Base-by-base conservation (phyloP, 768 basidiomycete species). In the Saitozyma sp. region DNA sequence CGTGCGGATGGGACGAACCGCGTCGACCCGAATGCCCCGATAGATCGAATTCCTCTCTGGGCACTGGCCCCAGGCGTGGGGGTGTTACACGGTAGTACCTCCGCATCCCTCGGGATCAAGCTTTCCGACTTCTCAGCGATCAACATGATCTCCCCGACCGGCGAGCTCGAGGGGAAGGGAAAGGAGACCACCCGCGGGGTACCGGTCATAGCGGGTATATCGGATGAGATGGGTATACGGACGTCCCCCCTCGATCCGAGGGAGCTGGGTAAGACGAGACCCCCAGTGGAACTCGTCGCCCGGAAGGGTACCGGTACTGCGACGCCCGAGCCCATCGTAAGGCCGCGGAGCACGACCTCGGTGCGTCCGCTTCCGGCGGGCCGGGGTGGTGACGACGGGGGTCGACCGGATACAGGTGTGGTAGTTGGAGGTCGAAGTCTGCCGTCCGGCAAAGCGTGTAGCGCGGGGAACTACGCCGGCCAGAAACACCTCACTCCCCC, bases 111-210 rank as follows among this genome's bases (percentile, higher is more conserved):
- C 9, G 70, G 72, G 3, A 55, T 76, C 54, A 70, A 72, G 53
- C 48, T 76, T 9, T 54, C 54, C 11, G 72, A 76, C 54, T 76
- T 76, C 43, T 72, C 66, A 5, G 75, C 75, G 8, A 62, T 71
- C 42, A 72, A 74, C 29, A 29, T 29, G 29, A 29, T 57, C 48
- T 76, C 29, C 46, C 3, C 50, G 6, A 39, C 2, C 38, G 16
- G 20, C 7, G 40, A 19, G 38, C 45, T 39, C 59, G 37, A 29
- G 46, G 29, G 13, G n/a, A 55, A 37, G 54, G 19, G 17, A 41
- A 41, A 41, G 14, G 29, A 38, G 54, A 37, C 54, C n/a, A 54
- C 9, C 39, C 8, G 8, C 42, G 29, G 9, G n/a, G 29, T 8
- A 29, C 7, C 39, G 1, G n/a, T 48, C 13, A 61, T 20, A 6